Evolutionary conservation across 768 basidiomycete species (phyloP).

Genomic region (Lentinula detonsa): DNA sequence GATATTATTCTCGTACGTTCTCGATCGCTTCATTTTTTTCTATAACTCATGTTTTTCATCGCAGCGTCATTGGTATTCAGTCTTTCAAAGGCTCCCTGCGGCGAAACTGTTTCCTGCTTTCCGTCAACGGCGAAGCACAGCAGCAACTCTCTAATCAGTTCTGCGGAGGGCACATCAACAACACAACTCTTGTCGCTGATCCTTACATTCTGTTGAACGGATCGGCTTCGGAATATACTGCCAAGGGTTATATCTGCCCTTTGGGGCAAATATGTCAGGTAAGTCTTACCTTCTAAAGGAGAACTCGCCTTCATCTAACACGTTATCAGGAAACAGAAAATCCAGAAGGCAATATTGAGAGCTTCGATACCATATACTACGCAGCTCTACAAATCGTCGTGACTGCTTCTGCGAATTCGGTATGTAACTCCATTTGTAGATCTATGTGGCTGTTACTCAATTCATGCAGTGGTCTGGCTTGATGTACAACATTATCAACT

Average conservation of each 20-base stretch:
- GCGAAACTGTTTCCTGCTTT: slow-evolving; percentile 51
- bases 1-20: slow-evolving; percentile 74
- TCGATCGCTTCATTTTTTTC: not conserved
- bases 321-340: slow-evolving; percentile 53
- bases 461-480: slow-evolving; percentile 57
- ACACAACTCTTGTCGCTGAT: slow-evolving; percentile 33
- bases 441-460: not conserved
- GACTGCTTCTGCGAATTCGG: slow-evolving; percentile 73
- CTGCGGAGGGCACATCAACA: slow-evolving; percentile 81
- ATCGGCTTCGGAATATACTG: slow-evolving; percentile 19
- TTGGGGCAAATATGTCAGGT: slow-evolving; percentile 80
- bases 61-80: slow-evolving; percentile 88
- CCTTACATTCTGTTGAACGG: slow-evolving; percentile 38
- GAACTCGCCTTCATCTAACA: not conserved
- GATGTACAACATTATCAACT: slow-evolving; percentile 87
- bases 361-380: slow-evolving; percentile 86
- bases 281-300: slow-evolving; percentile 7
- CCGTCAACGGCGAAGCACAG: slow-evolving; percentile 47
- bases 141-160: slow-evolving; percentile 43
- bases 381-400: slow-evolving; percentile 81
- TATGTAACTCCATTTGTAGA: slow-evolving; percentile 26
- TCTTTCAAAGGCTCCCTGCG: slow-evolving; percentile 84
- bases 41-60: not conserved
- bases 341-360: slow-evolving; percentile 58
- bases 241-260: slow-evolving; percentile 90